Conservation (phyloP, 352 stramenopile species). For the Phytophthora cryptogea region DNA sequence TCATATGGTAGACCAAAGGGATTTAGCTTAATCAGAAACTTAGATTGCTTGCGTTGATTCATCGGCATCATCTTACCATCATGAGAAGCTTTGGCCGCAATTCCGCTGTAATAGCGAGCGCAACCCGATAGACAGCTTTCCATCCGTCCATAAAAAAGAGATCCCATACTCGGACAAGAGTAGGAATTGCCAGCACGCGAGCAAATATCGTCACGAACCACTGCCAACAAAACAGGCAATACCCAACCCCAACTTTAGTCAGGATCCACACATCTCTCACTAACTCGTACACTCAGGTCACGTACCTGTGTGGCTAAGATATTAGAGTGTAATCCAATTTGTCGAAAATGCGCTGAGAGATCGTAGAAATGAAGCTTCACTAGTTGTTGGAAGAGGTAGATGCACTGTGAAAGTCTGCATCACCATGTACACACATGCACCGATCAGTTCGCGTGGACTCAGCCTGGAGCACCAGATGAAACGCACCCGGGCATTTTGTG, state of each 20-base stretch:
- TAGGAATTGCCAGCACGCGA: slow-evolving; percentile 47
- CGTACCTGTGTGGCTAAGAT: slow-evolving; percentile 76
- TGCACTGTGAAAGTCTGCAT: slow-evolving; percentile 61
- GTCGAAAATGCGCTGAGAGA: slow-evolving; percentile 60
- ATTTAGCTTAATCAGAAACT: not conserved
- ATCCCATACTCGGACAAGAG: slow-evolving; percentile 72
- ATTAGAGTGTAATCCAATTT: slow-evolving; percentile 85
- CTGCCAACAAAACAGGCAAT: slow-evolving; percentile 26
- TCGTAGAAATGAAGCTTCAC: slow-evolving; percentile 69
- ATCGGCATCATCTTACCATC: slow-evolving; percentile 40
- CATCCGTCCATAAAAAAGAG: slow-evolving; percentile 77
- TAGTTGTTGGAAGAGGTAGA: slow-evolving; percentile 81
- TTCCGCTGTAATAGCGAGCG: slow-evolving; percentile 63
- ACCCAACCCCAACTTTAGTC: not conserved
- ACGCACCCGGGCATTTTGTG: slow-evolving; percentile 78
- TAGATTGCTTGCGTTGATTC: not conserved
- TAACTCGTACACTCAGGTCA: not conserved
- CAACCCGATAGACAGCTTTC: slow-evolving; percentile 77
- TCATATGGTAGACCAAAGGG: not conserved
- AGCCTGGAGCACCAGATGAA: not conserved
- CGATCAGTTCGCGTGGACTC: not conserved
- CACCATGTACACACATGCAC: slow-evolving; percentile 1
- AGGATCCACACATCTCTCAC: not conserved
- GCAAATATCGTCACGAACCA: slow-evolving; percentile 89
- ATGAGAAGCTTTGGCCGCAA: slow-evolving; percentile 59